Percentiles rank a stretch among this genome's conserved stretches.
Evolutionary conservation across 306 rosid species (phyloP).

Genomic region (Purshia tridentata): DNA sequence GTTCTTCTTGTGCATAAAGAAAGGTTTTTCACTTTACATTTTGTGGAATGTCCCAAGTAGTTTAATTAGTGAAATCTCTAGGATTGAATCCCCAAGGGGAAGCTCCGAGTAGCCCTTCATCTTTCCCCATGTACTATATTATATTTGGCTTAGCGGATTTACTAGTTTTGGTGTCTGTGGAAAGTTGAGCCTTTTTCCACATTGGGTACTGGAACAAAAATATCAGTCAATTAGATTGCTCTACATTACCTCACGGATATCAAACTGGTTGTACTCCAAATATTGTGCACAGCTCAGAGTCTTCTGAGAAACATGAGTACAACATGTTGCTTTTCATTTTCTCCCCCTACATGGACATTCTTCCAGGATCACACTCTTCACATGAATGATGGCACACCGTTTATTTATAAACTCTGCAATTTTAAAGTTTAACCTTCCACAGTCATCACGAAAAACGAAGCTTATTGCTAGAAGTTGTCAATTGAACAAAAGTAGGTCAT

Average conservation of each 20-base stretch:
- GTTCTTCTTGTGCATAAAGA: not conserved
- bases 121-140: not conserved
- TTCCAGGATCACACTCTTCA: not conserved
- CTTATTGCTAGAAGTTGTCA: not conserved
- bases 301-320: not conserved
- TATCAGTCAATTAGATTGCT: not conserved
- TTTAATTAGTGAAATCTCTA: not conserved
- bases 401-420: not conserved
- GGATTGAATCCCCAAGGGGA: not conserved
- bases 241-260: not conserved
- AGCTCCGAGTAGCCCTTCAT: no score
- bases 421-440: not conserved
- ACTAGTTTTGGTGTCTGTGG: not conserved
- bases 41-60: not conserved
- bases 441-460: not conserved
- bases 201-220: not conserved
- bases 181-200: not conserved
- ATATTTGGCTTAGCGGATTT: not conserved
- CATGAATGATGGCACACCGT: not conserved
- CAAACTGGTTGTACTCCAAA: slow-evolving; percentile 6
- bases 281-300: not conserved
- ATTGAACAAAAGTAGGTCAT: not conserved
- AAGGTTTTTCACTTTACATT: not conserved
- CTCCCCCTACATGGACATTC: not conserved
- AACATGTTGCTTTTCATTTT: not conserved